Percentiles rank a stretch among this genome's conserved stretches.
These are phyloP conservation scores for Aspergillus steynii DNA, from an alignment of 495 filamentous ascomycete species.

Conservation along the genomic window DNA sequence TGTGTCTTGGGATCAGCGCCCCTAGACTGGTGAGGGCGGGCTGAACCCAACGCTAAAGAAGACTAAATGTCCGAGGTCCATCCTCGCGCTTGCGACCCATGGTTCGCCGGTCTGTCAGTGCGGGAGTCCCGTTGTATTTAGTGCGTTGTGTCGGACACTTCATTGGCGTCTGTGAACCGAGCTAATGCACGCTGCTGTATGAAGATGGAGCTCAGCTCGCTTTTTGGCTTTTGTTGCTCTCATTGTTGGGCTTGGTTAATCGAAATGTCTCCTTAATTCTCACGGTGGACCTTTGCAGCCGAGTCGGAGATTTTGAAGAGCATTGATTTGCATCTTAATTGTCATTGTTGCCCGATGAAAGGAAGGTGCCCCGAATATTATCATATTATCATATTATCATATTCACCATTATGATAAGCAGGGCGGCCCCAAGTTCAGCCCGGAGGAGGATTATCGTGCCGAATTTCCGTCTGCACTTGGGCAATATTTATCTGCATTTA, in stretches of 20 bases:
- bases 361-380: too few species aligned
- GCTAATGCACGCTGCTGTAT: neutral
- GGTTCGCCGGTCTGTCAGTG: neutral
- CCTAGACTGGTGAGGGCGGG: constrained; percentile 2
- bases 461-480: too few species aligned
- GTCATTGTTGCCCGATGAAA: too few species aligned
- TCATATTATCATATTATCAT: too few species aligned
- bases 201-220: neutral
- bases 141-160: neutral
- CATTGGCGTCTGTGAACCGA: neutral
- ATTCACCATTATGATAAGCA: too few species aligned
- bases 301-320: too few species aligned
- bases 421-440: too few species aligned
- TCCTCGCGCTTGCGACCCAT: neutral
- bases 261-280: too few species aligned
- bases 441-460: too few species aligned
- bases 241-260: neutral
- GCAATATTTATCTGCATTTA: too few species aligned
- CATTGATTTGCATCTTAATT: too few species aligned
- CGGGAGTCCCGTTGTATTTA: neutral
- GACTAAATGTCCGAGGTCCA: neutral
- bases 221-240: neutral
- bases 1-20: neutral
- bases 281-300: too few species aligned
- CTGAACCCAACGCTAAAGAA: constrained; percentile 5